A percentile compares a stretch with the other conserved stretches of the same genome.
Conservation (phyloP, 2,329 filamentous ascomycete species). For the Fusarium protoensiforme region DNA sequence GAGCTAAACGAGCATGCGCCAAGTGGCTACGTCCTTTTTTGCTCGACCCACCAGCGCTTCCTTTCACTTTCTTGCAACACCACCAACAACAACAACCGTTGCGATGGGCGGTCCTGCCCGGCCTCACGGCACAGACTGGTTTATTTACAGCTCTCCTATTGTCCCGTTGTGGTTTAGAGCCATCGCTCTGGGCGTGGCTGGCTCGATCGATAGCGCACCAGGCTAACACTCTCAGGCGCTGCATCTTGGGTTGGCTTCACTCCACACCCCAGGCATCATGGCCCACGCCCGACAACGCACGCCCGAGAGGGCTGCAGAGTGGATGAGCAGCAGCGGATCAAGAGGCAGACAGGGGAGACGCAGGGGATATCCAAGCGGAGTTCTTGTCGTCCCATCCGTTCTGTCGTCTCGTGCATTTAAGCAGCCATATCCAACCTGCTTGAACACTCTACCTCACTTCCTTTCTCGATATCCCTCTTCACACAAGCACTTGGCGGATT, state of each 20-base stretch:
- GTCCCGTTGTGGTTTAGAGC: constrained; percentile 13
- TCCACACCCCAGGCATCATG: not conserved
- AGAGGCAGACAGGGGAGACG: constrained; percentile 1
- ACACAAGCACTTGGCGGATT: constrained; percentile 26
- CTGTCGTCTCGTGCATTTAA: constrained; percentile 35
- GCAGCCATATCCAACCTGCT: constrained; percentile 22
- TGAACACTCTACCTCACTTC: constrained; percentile 4
- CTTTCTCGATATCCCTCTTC: constrained; percentile 33
- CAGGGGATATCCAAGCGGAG: constrained; percentile 8
- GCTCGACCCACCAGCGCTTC: constrained; percentile 15
- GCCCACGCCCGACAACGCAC: constrained; percentile 19
- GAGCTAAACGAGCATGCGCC: constrained; percentile 2
- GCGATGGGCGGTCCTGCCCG: constrained; percentile 19
- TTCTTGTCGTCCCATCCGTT: not conserved
- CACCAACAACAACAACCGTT: not conserved
- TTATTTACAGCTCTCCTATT: constrained; percentile 13
- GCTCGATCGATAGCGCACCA: constrained; percentile 31
- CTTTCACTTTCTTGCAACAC: constrained; percentile 2
- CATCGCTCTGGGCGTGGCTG: constrained; percentile 3
- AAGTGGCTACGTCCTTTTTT: constrained; percentile 22
- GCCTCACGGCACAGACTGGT: constrained; percentile 17
- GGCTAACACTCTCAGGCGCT: constrained; percentile 29
- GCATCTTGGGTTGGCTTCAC: constrained; percentile 16
- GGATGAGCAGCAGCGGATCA: not conserved
- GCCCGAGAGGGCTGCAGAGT: constrained; percentile 8